Evolutionary conservation across 768 basidiomycete genomes (phyloP), one percentile per base, ranked within the genome.

Genomic region (Gloeopeniophorella convolvens): DNA sequence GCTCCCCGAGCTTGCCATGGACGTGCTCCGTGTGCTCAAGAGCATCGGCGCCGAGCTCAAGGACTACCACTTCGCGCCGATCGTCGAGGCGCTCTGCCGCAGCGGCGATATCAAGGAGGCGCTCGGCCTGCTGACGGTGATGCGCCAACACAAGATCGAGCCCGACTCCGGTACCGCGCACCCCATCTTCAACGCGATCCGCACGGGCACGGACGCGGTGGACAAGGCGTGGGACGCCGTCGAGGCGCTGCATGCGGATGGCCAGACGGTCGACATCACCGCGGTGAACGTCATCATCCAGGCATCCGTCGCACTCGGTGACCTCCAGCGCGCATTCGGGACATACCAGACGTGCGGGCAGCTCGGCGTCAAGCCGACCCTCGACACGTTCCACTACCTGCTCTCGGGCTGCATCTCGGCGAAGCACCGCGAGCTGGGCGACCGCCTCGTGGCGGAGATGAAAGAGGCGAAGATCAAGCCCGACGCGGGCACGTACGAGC

Each of bases 11-110:
- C 72, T 93, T 1, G 89, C 83, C 20, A 69, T 76, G 12, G 79
- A 82, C 34, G 85, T 77, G 24, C 66, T 92, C 34, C 77, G 73
- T 1, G 67, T 75, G 6, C 68, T 94, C 32, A 72, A 76, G 37
- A 44, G 54, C 9, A 65, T 76, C 7, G 72, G 74, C 13, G 65
- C 78, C 12, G 62, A 70, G 39, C 72, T 77, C 67, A 62, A 72
- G 59, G 90, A 92, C 62, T 67, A 85, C 60, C 91, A 94, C 62
- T 80, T 89, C 58, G 79, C 85, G 1, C 80, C 89, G 3, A 66
- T 92, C 18, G 69, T 93, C 26, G 85, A 91, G 61, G 81, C 89
- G 0, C 81, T 85, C 59, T 79, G 78, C 64, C 74, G 69, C 12
- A 73, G 71, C 23, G 70, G 71, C 1, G 71, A 78, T 35, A 58